Base-by-base conservation (phyloP, 345 rosid genomes). In the Litchi chinensis region DNA sequence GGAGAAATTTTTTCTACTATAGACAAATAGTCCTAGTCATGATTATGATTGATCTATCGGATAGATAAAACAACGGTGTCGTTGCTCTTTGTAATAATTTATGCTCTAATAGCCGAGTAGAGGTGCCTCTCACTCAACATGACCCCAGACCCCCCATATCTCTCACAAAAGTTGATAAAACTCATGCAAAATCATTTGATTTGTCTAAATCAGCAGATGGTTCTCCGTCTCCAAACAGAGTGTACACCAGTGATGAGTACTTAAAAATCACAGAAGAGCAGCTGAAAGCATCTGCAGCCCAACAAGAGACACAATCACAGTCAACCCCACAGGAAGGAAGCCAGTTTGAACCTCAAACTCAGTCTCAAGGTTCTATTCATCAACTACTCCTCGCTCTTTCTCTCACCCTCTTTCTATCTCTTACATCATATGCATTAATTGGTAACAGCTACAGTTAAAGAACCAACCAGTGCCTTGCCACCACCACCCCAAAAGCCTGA, bases 221-320 rank as follows among this genome's bases (percentile, higher is more conserved):
- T n/a, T 24, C 81, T 83, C 21, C 88, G 74, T 77, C 87, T 15
- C 77, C 87, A 71, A 84, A 79, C 73, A 81, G 67, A 80, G 94
- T 92, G 37, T 93, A 93, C 87, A 86, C 95, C 6, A 88, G 87
- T 1, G 97, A 96, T 76, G 98, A 90, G 50, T 90, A 89, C 82
- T 83, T 91, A 81, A 93, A 90, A 90, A 64, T 93, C 75, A 91
- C 97, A 1, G 97, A 96, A 77, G 97, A 91, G 82, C 99, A 93
- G 84, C 90, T 93, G 40, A 90, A 93, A 80, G 88, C 95, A 83
- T 74, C 85, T 1, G 87, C 90, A 75, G 64, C 80, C 40, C 77
- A 66, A 66, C 84, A 87, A 50, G 79, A 71, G 67, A 76, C 8
- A 21, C 89, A 80, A 79, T 76, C 88, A 56, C 54, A 46, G 5